Percentiles rank a stretch among this genome's conserved stretches.
These are phyloP conservation scores for Rhizophlyctis rosea DNA, from an alignment of 192 early-diverging fungal genomes.

Conservation along the genomic window DNA sequence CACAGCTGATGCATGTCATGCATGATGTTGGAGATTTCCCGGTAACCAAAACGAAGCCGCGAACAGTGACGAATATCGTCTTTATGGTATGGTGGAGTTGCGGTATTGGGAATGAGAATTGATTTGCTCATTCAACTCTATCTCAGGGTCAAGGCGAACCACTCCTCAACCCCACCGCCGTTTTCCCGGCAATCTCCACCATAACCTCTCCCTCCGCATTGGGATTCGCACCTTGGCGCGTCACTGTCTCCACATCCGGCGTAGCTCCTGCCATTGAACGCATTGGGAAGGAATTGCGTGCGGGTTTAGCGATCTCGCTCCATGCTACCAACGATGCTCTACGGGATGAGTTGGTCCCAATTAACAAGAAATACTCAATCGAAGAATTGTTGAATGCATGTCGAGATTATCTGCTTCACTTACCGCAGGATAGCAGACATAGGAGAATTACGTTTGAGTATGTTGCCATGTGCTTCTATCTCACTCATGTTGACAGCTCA, in stretches of 20 bases:
- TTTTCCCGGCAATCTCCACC: conserved; percentile 26
- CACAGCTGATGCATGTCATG: conserved; percentile 43
- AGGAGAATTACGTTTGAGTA: conserved; percentile 84
- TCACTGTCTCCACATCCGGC: conserved; percentile 82
- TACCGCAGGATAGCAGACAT: conserved; percentile 48
- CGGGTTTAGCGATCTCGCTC: conserved; percentile 75
- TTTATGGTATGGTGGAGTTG: conserved; percentile 58
- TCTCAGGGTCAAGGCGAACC: conserved; percentile 79
- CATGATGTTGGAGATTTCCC: conserved; percentile 49
- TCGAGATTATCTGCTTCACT: conserved; percentile 52
- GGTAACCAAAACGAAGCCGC: conserved; percentile 22
- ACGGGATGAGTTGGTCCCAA: conserved; percentile 75
- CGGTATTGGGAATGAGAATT: no score
- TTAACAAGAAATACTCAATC: conserved; percentile 82
- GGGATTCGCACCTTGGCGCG: conserved; percentile 66
- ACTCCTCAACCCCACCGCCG: conserved; percentile 73
- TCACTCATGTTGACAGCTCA: background rate
- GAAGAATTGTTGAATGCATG: conserved; percentile 67
- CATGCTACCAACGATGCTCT: conserved; percentile 79
- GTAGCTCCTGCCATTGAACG: conserved; percentile 78
- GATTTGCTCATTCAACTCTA: background rate
- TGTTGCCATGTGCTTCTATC: background rate
- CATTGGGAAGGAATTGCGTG: conserved; percentile 62
- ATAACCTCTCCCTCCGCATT: conserved; percentile 34
- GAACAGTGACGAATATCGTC: conserved; percentile 75